Base-by-base conservation (phyloP, 2,329 filamentous ascomycete species). In the Pseudocercospora crystallina region DNA sequence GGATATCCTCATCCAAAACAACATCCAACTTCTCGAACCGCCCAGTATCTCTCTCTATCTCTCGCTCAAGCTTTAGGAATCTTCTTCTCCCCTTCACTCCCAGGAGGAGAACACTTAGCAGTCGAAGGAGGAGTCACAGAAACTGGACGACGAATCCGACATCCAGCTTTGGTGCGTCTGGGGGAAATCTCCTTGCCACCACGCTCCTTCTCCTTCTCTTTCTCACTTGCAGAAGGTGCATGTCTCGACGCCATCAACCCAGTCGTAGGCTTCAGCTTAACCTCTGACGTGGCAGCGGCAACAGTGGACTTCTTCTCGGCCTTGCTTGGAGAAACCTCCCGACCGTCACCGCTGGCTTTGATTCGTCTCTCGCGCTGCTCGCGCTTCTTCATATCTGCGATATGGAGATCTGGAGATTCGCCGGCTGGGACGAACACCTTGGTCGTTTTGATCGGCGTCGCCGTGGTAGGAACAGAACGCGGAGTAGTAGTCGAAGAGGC, bases 321-420 rank as follows among this genome's bases (percentile, higher is more conserved):
- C n/a, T 64, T 63, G 34, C 61, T 78, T 73, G 4, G 77, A 76
- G 63, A 79, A 70, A 53, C 3, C 20, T 45, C 43, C 30, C 31
- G 15, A 35, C 14, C 33, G n/a, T 17, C 32, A n/a, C 30, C 41
- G 12, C 29, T 2, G n/a, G n/a, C 20, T 26, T 26, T 46, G 35
- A 9, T 41, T 17, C 14, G 29, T 26, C 31, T 41, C 20, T 36
- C 14, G 34, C 37, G 31, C 38, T 47, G 42, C 44, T 51, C 43
- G 17, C 50, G 56, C 52, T 58, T 56, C 51, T 51, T 54, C 33
- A 48, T 48, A 14, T 61, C 61, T 10, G 62, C 59, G 43, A 67
- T 60, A 47, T 67, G 64, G 4, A 37, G 12, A 13, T 60, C 54
- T 15, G 55, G 52, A 8, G 61, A 63, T 34, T 67, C 64, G 49